These are phyloP conservation scores for Erigeron canadensis DNA, from an alignment of 129 eudicot genomes.

Conservation along the genomic window DNA sequence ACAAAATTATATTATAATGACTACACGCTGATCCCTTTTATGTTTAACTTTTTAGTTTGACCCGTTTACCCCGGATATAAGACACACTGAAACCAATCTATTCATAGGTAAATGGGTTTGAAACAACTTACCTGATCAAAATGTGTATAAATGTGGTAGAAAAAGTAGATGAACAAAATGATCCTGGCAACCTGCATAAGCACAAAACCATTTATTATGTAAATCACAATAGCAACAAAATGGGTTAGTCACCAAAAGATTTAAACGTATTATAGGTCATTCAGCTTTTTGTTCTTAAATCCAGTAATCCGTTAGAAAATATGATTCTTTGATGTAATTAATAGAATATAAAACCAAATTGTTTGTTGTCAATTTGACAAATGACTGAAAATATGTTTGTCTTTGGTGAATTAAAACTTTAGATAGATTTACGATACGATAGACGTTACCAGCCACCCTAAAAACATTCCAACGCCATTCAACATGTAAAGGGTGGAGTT, in stretches of 20 bases:
- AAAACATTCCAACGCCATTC: constrained; percentile 77
- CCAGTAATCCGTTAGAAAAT: neutral
- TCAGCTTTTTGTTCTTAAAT: neutral
- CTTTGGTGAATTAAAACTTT: neutral
- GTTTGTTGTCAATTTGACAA: neutral
- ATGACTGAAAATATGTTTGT: neutral
- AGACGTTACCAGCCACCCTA: constrained; percentile 85
- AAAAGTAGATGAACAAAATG: constrained; percentile 54
- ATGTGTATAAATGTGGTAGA: constrained; percentile 74
- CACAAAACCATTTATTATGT: neutral
- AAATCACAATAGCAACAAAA: neutral
- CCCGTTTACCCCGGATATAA: no score
- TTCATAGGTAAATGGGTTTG: no score
- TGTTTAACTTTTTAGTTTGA: neutral
- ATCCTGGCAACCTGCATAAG: constrained; percentile 68
- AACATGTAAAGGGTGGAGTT: constrained; percentile 53
- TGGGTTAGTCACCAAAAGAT: constrained; percentile 7
- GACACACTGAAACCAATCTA: no score
- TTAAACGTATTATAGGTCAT: neutral
- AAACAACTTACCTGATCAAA: constrained; percentile 61
- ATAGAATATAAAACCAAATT: neutral
- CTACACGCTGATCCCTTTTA: no score
- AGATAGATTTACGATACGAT: constrained; percentile 12
- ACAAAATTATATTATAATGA: no score
- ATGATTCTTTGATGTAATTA: neutral